These are phyloP conservation scores for Penicillium oxalicum DNA, from an alignment of 2,329 filamentous ascomycete genomes.

Conservation along the genomic window DNA sequence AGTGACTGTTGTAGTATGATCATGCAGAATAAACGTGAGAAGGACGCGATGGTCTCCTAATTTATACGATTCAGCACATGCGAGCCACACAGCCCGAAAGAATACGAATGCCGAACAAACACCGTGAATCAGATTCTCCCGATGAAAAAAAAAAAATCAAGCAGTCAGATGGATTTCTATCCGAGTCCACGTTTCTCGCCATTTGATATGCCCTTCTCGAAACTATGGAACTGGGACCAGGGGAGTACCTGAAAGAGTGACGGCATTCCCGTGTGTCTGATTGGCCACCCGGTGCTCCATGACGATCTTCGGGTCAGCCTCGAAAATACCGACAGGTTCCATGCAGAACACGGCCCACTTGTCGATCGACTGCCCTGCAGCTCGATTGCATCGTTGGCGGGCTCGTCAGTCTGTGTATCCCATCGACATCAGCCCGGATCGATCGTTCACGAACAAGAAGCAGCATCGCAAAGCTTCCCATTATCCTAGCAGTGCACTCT, in stretches of 20 bases:
- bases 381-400: conserved; percentile 2
- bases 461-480: conserved; percentile 22
- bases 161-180: neutral
- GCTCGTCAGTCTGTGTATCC: neutral
- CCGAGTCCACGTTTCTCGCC: neutral
- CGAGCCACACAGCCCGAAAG: neutral
- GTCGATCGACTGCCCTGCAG: neutral
- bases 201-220: neutral
- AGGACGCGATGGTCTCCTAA: too few species aligned
- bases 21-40: neutral
- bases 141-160: neutral
- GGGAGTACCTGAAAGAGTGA: conserved; percentile 11
- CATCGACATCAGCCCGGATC: neutral
- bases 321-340: neutral
- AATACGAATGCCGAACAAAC: conserved; percentile 5
- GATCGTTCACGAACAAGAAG: conserved; percentile 21
- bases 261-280: conserved; percentile 8
- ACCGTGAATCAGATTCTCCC: neutral
- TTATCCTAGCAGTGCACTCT: conserved; percentile 17
- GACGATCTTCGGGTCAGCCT: conserved; percentile 1
- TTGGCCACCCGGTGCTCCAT: conserved; percentile 4
- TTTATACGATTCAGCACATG: conserved; percentile 2
- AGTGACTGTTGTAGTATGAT: neutral
- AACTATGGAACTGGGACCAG: neutral
- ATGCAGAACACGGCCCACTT: conserved; percentile 1